These are phyloP conservation scores for Talaromyces rugulosus DNA, from an alignment of 2,329 filamentous ascomycete genomes.

Conservation along the genomic window DNA sequence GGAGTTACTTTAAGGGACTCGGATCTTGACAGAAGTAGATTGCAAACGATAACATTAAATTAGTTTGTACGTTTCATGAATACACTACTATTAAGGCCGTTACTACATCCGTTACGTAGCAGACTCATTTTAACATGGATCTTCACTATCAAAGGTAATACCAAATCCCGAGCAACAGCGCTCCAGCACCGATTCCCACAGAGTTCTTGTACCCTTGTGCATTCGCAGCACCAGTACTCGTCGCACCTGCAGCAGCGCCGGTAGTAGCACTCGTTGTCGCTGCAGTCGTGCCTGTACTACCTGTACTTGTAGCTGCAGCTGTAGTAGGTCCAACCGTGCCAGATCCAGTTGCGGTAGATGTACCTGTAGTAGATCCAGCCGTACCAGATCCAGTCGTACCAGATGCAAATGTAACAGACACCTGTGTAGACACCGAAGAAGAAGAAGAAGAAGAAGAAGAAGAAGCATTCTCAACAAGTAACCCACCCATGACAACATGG, in stretches of 20 bases:
- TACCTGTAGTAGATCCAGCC: background rate
- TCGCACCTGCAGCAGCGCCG: background rate
- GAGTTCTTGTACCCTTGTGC: background rate
- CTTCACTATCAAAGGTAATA: background rate
- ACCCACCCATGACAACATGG: background rate
- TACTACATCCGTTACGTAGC: background rate
- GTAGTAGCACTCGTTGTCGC: background rate
- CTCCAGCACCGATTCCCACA: background rate
- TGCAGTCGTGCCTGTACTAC: background rate
- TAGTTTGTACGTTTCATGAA: constrained; percentile 10
- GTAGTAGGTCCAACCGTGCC: background rate
- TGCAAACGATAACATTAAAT: background rate
- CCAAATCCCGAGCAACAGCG: background rate
- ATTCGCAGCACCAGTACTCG: background rate
- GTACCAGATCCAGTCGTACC: background rate
- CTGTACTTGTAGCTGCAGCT: background rate
- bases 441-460: background rate
- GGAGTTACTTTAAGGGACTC: constrained; percentile 7
- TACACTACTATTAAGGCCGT: constrained; percentile 2
- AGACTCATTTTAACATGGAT: background rate
- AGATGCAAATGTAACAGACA: background rate
- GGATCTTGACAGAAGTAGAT: constrained; percentile 5
- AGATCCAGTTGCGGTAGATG: background rate
- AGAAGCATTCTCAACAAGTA: background rate
- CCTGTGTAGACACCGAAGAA: background rate